phyloP scores from a whole-genome alignment of 768 basidiomycete genomes.

The Leucosporidium scottii region DNA sequence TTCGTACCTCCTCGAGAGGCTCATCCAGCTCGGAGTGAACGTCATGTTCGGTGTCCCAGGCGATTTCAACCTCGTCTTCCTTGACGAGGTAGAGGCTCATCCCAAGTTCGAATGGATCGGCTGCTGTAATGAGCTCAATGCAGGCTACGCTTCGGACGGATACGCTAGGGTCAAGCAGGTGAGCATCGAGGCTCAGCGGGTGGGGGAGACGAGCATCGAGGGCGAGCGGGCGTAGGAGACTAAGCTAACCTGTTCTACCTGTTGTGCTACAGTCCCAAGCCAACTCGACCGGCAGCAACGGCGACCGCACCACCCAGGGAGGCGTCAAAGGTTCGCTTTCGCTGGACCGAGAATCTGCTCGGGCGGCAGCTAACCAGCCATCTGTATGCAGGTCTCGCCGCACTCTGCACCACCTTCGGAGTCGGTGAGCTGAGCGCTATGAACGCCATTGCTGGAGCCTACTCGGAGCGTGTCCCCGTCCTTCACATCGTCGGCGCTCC shows the following conservation, averaged over 20 bases:
- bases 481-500: conserved; percentile 82
- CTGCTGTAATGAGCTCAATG: conserved; percentile 57
- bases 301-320: conserved; percentile 25
- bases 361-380: not conserved
- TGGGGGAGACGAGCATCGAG: too few relatives aligned
- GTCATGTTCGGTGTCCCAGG: conserved; percentile 10
- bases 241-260: not conserved
- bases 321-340: conserved; percentile 8
- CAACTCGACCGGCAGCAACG: not conserved
- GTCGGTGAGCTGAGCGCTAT: conserved; percentile 89
- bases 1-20: conserved; percentile 40
- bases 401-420: conserved; percentile 73
- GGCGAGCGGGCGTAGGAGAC: conserved; percentile 36
- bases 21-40: conserved; percentile 34
- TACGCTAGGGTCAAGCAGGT: conserved; percentile 77
- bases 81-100: conserved; percentile 29
- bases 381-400: conserved; percentile 49
- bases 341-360: not conserved
- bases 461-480: conserved; percentile 82
- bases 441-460: conserved; percentile 62
- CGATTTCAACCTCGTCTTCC: conserved; percentile 36
- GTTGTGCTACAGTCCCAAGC: conserved; percentile 57
- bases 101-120: conserved; percentile 31
- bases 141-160: conserved; percentile 75
- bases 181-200: too few relatives aligned